Evolutionary conservation across 805 yeast species (phyloP).

Genomic region (Lachancea sp.): DNA sequence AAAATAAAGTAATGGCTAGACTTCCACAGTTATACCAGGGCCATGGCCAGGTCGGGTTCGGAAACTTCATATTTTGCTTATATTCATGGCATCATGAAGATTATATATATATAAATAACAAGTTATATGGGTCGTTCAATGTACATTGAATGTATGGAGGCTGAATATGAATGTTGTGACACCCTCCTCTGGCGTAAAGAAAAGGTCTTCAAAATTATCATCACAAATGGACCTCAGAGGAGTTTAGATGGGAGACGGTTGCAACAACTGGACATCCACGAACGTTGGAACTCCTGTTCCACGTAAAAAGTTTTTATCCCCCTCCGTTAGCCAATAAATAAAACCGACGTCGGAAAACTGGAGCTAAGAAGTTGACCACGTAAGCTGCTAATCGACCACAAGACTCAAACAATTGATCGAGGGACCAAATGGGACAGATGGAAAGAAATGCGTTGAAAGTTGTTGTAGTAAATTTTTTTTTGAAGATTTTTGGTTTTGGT

Average conservation of each 20-base stretch:
- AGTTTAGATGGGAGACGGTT: neutral
- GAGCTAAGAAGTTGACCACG: neutral
- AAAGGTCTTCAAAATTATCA: neutral
- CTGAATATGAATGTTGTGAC: neutral
- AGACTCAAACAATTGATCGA: neutral
- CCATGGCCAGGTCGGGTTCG: constrained; percentile 3
- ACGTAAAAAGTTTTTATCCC: neutral
- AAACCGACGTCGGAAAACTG: constrained; percentile 1
- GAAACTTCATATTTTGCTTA: neutral
- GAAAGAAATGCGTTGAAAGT: neutral
- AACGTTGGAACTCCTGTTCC: too few species aligned
- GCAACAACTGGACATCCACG: too few species aligned
- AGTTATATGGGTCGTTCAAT: constrained; percentile 7
- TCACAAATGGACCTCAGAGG: neutral
- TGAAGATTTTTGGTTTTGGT: neutral
- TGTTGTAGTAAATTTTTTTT: neutral
- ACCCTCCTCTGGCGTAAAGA: neutral
- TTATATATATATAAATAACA: constrained; percentile 10
- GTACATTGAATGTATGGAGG: neutral
- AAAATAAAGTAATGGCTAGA: too few species aligned
- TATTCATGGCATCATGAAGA: constrained; percentile 8
- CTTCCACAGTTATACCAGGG: too few species aligned
- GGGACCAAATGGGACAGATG: neutral
- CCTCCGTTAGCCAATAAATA: constrained; percentile 3
- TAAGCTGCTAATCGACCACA: neutral